Evolutionary conservation across 805 yeast genomes (phyloP), one percentile per base, ranked within the genome.

Genomic region (Ascoidea tarda): DNA sequence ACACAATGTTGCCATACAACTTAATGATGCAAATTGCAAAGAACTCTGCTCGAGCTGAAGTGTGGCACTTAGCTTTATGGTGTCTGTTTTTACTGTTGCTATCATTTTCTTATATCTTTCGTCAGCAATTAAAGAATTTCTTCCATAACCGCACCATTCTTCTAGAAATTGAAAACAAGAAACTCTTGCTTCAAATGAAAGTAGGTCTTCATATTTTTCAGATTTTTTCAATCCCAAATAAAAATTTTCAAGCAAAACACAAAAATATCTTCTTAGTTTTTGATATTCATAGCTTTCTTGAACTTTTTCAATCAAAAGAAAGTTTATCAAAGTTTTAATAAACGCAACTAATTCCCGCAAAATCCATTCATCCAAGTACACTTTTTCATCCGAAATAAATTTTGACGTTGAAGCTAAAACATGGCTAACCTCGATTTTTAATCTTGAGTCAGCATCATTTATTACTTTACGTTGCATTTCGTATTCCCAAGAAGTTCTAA

Each of bases 121-220:
- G 33, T 79, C 80, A 2, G 88, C 77, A 1, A 81, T 61, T 1
- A 71, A 62, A 6, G 78, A 74, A 31, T 80, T 71, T 51, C 78
- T 82, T 2, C 98, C 97, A 65, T 79, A 80, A 0, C 95, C 96
- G 64, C 96, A 89, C 99, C 99, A 93, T 63, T 87, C 95, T 58
- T 86, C 90, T 53, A 93, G 69, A 60, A 78, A 84, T 49, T 81
- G 78, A 68, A 88, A 90, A 56, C 95, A 85, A 2, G 87, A 84
- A 33, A 85, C 80, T 51, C 96, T 72, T 2, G 89, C 91, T 58
- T 83, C 88, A 64, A 90, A 89, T 1, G 95, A 91, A n/a, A 90
- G 70, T 14, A 38, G 8, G 4, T 38, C 44, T 38, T 10, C 44
- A 79, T 90, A 82, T 46, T 72, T 69, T 6, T 69, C 72, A 52